These are phyloP conservation scores for Nannochloropsis salina DNA, from an alignment of 108 stramenopile species.

Conservation along the genomic window DNA sequence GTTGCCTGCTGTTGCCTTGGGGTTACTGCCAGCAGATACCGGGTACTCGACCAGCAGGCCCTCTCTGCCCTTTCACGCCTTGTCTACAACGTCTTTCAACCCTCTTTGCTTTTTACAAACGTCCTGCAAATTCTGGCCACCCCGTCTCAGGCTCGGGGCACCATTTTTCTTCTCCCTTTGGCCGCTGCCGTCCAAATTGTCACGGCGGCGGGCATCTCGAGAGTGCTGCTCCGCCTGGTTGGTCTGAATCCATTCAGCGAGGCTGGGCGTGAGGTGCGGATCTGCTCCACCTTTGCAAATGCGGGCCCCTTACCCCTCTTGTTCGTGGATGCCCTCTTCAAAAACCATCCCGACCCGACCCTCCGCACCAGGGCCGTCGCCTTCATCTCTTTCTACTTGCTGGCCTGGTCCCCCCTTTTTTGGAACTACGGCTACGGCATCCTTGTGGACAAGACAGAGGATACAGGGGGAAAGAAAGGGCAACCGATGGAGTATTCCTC, in stretches of 20 bases:
- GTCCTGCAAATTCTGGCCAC: conserved; percentile 39
- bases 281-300: conserved; percentile 40
- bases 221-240: conserved; percentile 29
- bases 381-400: conserved; percentile 36
- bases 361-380: conserved; percentile 34
- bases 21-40: neutral
- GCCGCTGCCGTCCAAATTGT: conserved; percentile 34
- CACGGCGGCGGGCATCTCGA: conserved; percentile 14
- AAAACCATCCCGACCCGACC: conserved; percentile 34
- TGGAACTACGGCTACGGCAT: conserved; percentile 38
- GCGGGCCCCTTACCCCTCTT: conserved; percentile 39
- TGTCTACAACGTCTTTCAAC: conserved; percentile 47
- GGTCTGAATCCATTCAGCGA: conserved; percentile 37
- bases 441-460: neutral
- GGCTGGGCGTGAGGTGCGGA: conserved; percentile 32
- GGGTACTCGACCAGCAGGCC: conserved; percentile 7
- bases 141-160: conserved; percentile 30
- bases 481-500: too few relatives aligned
- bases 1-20: neutral
- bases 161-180: conserved; percentile 36
- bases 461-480: neutral
- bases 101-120: conserved; percentile 40
- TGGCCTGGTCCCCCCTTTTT: conserved; percentile 46
- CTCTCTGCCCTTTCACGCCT: conserved; percentile 19
- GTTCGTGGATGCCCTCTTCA: conserved; percentile 42